Evolutionary conservation across 345 rosid species (phyloP).

Genomic region (Salix exigua): DNA sequence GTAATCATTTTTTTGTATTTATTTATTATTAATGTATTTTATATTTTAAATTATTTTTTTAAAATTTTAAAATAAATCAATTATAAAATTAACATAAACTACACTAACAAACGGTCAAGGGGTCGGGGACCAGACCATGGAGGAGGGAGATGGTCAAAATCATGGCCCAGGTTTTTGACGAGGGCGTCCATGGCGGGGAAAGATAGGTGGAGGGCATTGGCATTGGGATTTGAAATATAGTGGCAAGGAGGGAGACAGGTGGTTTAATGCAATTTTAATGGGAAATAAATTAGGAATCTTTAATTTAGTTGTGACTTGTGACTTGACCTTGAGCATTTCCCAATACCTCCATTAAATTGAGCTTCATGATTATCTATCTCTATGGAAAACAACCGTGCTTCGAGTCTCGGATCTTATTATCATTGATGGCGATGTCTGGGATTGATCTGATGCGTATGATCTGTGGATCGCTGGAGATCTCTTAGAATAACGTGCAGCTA

Average conservation of each 20-base stretch:
- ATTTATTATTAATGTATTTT: too few species aligned
- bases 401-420: neutral
- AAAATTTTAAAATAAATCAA: too few species aligned
- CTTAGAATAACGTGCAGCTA: neutral
- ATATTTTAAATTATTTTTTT: too few species aligned
- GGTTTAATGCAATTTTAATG: neutral
- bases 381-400: neutral
- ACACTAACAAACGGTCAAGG: neutral
- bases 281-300: neutral
- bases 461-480: neutral
- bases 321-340: constrained; percentile 13
- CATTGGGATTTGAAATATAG: constrained; percentile 30
- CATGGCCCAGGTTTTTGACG: neutral
- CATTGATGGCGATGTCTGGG: neutral
- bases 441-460: neutral
- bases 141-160: constrained; percentile 4
- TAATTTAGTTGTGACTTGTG: neutral
- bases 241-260: neutral
- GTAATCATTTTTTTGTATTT: too few species aligned
- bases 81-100: too few species aligned
- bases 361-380: neutral
- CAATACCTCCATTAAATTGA: constrained; percentile 4
- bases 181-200: constrained; percentile 15
- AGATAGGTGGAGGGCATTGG: constrained; percentile 11
- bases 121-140: neutral